Conservation (phyloP, 1,284 basidiomycete species). For the Heterobasidion annosum region DNA sequence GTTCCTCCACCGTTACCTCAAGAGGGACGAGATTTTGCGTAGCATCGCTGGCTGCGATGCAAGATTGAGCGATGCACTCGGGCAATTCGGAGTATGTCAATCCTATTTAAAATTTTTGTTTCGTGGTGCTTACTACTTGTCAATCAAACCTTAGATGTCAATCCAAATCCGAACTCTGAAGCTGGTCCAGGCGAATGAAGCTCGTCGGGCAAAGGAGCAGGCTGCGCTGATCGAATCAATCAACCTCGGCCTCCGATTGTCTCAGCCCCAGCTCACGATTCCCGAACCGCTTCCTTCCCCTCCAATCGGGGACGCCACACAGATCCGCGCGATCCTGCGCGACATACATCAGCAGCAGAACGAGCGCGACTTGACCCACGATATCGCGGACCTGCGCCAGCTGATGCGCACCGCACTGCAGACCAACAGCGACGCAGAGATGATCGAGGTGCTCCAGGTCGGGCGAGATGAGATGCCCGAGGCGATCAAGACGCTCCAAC, state of each 20-base stretch:
- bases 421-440: constrained; percentile 50
- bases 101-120: background rate
- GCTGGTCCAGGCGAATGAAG: constrained; percentile 34
- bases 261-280: background rate
- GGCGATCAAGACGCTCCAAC: constrained; percentile 68
- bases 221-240: constrained; percentile 16
- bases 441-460: constrained; percentile 56
- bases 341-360: constrained; percentile 40
- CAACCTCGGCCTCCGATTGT: background rate
- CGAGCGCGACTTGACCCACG: constrained; percentile 39
- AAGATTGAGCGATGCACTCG: constrained; percentile 43
- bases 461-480: constrained; percentile 66
- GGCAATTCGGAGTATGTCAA: constrained; percentile 44
- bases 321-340: constrained; percentile 21
- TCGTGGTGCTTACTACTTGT: constrained; percentile 4
- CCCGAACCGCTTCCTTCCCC: background rate
- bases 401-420: constrained; percentile 51
- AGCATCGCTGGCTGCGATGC: constrained; percentile 47
- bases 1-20: constrained; percentile 73
- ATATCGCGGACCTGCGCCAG: constrained; percentile 47
- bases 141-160: constrained; percentile 20
- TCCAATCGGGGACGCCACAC: constrained; percentile 1
- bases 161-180: constrained; percentile 57
- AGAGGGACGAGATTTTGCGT: constrained; percentile 59
- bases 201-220: constrained; percentile 20